Evolutionary conservation across 495 filamentous ascomycete genomes (phyloP).

Genomic region (Astrothelium subdiscretum): DNA sequence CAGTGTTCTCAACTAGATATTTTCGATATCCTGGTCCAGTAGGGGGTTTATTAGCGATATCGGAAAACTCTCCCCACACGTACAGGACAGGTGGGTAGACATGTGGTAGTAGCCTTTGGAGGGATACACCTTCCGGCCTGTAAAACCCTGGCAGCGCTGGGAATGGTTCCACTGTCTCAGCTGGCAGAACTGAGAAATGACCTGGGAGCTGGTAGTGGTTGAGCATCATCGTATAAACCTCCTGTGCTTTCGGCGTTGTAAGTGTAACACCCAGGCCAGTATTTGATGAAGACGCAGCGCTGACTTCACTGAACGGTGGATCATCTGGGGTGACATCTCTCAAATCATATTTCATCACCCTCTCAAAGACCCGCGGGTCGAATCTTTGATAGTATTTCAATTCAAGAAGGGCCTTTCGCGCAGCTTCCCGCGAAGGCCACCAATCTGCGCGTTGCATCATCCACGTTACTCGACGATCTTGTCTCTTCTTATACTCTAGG

Average conservation of each 20-base stretch:
- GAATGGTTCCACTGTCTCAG: slow-evolving; percentile 17
- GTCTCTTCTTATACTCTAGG: not conserved
- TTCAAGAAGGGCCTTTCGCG: slow-evolving; percentile 16
- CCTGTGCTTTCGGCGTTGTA: slow-evolving; percentile 27
- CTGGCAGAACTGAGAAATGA: slow-evolving; percentile 15
- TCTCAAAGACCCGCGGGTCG: slow-evolving; percentile 22
- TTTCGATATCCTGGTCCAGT: slow-evolving; percentile 29
- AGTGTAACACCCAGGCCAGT: slow-evolving; percentile 15
- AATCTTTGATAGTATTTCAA: slow-evolving; percentile 26
- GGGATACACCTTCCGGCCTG: slow-evolving; percentile 53
- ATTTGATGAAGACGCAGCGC: not conserved
- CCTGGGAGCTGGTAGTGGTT: not conserved
- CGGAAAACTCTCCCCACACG: slow-evolving; percentile 39
- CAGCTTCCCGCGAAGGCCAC: slow-evolving; percentile 22
- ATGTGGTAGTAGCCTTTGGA: slow-evolving; percentile 50
- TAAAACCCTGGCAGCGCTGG: slow-evolving; percentile 42
- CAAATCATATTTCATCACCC: slow-evolving; percentile 12
- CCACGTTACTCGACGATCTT: not conserved
- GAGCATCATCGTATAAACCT: slow-evolving; percentile 23
- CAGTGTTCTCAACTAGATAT: slow-evolving; percentile 48
- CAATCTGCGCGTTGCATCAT: slow-evolving; percentile 11
- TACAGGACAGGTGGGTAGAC: slow-evolving; percentile 75
- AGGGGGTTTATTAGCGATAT: not conserved
- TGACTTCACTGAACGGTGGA: not conserved
- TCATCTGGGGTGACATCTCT: not conserved